phyloP scores from a whole-genome alignment of 139 green algal genomes.

The Limnomonas spitsbergensis region DNA sequence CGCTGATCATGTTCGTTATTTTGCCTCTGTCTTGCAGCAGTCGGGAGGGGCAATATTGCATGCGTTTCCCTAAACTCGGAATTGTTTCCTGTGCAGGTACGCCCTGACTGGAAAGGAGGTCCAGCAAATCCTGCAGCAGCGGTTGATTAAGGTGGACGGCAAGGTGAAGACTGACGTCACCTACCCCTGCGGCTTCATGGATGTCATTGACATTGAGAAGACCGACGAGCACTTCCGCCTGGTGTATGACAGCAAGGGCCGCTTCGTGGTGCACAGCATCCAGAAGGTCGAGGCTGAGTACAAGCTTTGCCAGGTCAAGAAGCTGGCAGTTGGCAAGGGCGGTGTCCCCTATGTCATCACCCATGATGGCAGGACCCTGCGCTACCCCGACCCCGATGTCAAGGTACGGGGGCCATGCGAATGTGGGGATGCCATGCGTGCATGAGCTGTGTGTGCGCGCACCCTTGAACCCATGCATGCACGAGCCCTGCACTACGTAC shows the following conservation, averaged over 20 bases:
- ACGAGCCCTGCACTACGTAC: too few relatives aligned
- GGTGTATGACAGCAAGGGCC: conserved; percentile 96
- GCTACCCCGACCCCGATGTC: conserved; percentile 94
- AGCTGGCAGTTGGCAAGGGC: conserved; percentile 82
- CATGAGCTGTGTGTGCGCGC: too few relatives aligned
- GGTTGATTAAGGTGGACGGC: conserved; percentile 94
- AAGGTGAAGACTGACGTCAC: conserved; percentile 94
- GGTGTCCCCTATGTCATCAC: conserved; percentile 90
- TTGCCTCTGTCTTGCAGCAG: neutral
- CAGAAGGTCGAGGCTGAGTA: conserved; percentile 89
- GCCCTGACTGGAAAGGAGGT: conserved; percentile 96
- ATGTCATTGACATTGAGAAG: conserved; percentile 96
- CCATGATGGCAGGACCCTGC: conserved; percentile 96
- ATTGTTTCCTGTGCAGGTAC: conserved; percentile 80
- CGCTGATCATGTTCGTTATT: too few relatives aligned
- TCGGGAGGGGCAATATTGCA: too few relatives aligned
- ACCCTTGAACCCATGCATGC: too few relatives aligned
- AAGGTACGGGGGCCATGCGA: conserved; percentile 45
- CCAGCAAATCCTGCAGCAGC: conserved; percentile 94
- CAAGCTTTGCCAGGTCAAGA: conserved; percentile 95
- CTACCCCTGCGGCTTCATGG: conserved; percentile 98
- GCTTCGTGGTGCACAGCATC: conserved; percentile 98
- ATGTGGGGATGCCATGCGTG: too few relatives aligned
- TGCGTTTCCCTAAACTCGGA: too few relatives aligned
- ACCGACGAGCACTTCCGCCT: conserved; percentile 89